phyloP scores from a whole-genome alignment of 2,329 filamentous ascomycete species.

The Aspergillus fijiensis region DNA sequence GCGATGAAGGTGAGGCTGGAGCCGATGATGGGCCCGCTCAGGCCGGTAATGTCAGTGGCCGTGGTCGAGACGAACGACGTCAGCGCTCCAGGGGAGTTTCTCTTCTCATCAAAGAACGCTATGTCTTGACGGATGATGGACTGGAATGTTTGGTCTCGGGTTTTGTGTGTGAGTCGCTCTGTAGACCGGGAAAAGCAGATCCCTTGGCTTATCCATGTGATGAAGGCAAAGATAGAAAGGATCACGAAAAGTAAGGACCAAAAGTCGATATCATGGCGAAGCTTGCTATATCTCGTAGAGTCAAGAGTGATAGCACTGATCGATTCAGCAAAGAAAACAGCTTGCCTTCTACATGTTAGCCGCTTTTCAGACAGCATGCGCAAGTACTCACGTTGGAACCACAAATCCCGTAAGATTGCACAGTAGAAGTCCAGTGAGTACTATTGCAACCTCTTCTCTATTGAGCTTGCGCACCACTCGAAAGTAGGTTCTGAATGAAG shows the following conservation, averaged over 20 bases:
- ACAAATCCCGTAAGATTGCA: not conserved
- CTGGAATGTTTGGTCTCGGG: not conserved
- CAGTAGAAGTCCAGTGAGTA: not conserved
- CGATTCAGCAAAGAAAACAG: not conserved
- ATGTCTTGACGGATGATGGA: not conserved
- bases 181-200: not conserved
- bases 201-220: not conserved
- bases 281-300: not conserved
- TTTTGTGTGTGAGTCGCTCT: not conserved
- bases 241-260: not conserved
- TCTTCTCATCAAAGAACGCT: conserved; percentile 7
- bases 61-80: not conserved
- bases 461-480: not conserved
- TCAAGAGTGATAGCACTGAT: not conserved
- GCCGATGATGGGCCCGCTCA: conserved; percentile 2
- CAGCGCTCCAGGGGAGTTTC: not conserved
- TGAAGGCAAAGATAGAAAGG: not conserved
- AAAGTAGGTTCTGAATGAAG: not conserved
- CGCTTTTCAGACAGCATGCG: not conserved
- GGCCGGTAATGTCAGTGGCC: not conserved
- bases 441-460: not conserved
- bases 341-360: not conserved
- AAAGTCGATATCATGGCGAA: not conserved
- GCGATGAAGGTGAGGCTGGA: conserved; percentile 6
- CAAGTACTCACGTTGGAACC: not conserved